phyloP scores from a whole-genome alignment of 1,139 yeast species.

The Kluyveromyces sp. region DNA sequence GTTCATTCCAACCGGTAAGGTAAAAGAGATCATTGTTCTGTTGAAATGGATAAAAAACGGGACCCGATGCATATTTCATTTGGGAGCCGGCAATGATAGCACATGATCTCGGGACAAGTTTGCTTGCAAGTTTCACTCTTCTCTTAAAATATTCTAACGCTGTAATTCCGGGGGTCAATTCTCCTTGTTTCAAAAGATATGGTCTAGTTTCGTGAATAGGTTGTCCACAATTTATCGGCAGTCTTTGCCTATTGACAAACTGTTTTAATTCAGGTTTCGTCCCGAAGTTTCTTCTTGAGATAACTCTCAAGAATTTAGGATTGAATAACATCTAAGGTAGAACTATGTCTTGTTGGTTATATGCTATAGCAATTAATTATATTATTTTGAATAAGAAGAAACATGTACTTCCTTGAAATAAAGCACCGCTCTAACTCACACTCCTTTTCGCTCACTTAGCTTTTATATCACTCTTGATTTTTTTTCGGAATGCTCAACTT shows the following conservation, averaged over 20 bases:
- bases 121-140: slow-evolving; percentile 47
- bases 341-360: too few species aligned
- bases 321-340: neutral
- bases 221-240: slow-evolving; percentile 53
- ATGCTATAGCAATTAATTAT: too few species aligned
- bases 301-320: neutral
- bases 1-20: slow-evolving; percentile 90
- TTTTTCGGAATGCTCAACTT: too few species aligned
- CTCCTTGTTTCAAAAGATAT: slow-evolving; percentile 61
- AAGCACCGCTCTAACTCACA: too few species aligned
- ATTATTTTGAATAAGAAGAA: too few species aligned
- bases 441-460: too few species aligned
- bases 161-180: slow-evolving; percentile 80
- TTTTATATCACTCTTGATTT: too few species aligned
- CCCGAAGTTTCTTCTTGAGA: neutral
- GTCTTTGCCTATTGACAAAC: slow-evolving; percentile 14
- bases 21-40: slow-evolving; percentile 86
- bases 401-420: too few species aligned
- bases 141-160: slow-evolving; percentile 77
- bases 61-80: slow-evolving; percentile 74
- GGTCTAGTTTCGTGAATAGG: slow-evolving; percentile 84
- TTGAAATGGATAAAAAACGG: slow-evolving; percentile 86
- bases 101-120: slow-evolving; percentile 56
- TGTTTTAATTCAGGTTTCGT: neutral
- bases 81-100: slow-evolving; percentile 70